phyloP scores from a whole-genome alignment of 208 protist species.

The Leishmania mexicana region DNA sequence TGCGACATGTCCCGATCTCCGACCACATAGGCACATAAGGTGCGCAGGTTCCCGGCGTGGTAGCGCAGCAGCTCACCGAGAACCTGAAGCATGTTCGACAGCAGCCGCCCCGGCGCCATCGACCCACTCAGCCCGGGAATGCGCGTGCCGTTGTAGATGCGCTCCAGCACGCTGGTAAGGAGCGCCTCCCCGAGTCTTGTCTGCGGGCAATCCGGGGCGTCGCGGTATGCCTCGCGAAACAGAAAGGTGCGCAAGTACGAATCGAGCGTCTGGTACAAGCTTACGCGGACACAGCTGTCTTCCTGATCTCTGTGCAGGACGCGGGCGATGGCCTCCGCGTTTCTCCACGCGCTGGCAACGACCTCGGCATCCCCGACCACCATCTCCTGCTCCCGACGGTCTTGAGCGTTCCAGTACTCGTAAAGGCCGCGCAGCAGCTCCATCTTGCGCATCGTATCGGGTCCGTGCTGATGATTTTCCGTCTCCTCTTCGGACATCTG shows the following conservation, averaged over 20 bases:
- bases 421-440: conserved; percentile 76
- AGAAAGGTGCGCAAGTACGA: conserved; percentile 70
- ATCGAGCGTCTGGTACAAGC: conserved; percentile 73
- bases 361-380: conserved; percentile 36
- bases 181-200: conserved; percentile 47
- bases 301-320: conserved; percentile 45
- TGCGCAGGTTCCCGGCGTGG: conserved; percentile 56
- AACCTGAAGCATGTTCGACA: conserved; percentile 56
- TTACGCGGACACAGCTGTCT: conserved; percentile 68
- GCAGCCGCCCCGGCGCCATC: conserved; percentile 51
- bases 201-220: conserved; percentile 34
- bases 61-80: conserved; percentile 78
- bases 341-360: conserved; percentile 7
- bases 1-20: conserved; percentile 36
- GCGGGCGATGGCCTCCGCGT: conserved; percentile 52
- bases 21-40: conserved; percentile 52
- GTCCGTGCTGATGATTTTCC: conserved; percentile 70
- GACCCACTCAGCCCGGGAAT: conserved; percentile 59
- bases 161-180: conserved; percentile 56
- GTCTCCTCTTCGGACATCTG: conserved; percentile 41
- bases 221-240: conserved; percentile 28
- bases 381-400: conserved; percentile 65
- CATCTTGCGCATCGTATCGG: conserved; percentile 81
- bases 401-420: conserved; percentile 87
- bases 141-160: conserved; percentile 82